Conservation (phyloP, 345 rosid species). For the Cochlearia excelsa region DNA sequence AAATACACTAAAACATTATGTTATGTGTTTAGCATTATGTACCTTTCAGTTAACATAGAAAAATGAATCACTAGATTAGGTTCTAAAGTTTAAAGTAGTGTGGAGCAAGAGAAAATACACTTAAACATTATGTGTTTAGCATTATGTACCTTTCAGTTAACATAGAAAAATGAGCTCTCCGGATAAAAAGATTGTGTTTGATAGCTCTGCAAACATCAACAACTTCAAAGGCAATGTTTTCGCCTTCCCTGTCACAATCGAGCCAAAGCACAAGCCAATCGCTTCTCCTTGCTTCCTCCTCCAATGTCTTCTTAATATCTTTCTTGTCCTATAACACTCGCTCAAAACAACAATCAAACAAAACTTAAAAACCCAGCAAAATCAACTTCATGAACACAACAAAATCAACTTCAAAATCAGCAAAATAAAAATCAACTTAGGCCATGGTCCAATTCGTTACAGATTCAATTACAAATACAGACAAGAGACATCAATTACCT, state of each 20-base stretch:
- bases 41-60: conserved; percentile 94
- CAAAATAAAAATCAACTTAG: neutral
- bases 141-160: conserved; percentile 72
- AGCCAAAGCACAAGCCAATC: conserved; percentile 97
- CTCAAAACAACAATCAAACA: conserved; percentile 15
- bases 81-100: conserved; percentile 9
- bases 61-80: conserved; percentile 27
- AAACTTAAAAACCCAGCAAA: conserved; percentile 9
- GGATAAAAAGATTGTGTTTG: conserved; percentile 52
- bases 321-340: conserved; percentile 57
- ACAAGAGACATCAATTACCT: conserved; percentile 42
- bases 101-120: neutral
- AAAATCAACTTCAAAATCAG: too few species aligned
- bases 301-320: conserved; percentile 82
- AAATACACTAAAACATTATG: neutral
- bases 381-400: neutral
- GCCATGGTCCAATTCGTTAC: neutral
- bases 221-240: conserved; percentile 93
- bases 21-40: neutral
- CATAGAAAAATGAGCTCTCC: conserved; percentile 93
- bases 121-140: neutral
- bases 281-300: conserved; percentile 91
- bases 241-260: conserved; percentile 98
- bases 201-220: conserved; percentile 62
- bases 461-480: neutral